Evolutionary conservation across 2,329 filamentous ascomycete species (phyloP).

Genomic region (Diaporthe ilicicola): DNA sequence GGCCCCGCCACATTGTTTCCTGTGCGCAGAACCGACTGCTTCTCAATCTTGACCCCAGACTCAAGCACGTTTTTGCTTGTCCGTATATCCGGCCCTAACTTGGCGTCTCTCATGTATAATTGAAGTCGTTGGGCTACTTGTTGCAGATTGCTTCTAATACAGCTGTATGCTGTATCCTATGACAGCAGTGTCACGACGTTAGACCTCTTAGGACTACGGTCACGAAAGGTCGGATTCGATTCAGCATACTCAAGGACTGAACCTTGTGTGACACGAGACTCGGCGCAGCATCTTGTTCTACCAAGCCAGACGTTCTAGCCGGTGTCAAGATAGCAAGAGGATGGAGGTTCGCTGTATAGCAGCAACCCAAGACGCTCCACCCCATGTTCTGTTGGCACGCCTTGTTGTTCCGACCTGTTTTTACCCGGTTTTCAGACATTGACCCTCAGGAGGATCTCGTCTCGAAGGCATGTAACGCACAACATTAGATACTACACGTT

Average conservation of each 20-base stretch:
- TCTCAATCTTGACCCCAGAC: background rate
- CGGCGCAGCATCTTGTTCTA: constrained; percentile 20
- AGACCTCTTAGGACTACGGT: background rate
- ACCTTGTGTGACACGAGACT: background rate
- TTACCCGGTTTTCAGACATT: background rate
- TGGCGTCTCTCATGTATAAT: background rate
- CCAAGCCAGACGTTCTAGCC: background rate
- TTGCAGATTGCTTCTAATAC: background rate
- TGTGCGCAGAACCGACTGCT: background rate
- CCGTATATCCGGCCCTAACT: background rate
- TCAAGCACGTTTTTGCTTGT: background rate
- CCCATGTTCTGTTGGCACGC: background rate
- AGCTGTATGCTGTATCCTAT: background rate
- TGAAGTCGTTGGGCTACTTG: background rate
- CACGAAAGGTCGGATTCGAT: background rate
- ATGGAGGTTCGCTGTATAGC: background rate
- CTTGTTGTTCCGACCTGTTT: background rate
- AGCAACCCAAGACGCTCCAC: background rate
- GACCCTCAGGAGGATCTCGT: background rate
- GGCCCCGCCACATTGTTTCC: background rate
- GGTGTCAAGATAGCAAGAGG: background rate
- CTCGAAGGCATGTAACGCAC: background rate
- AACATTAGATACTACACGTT: background rate
- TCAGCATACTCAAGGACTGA: background rate
- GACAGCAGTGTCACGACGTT: background rate